These are phyloP conservation scores for Pugionium cornutum DNA, from an alignment of 345 rosid species.

Conservation along the genomic window DNA sequence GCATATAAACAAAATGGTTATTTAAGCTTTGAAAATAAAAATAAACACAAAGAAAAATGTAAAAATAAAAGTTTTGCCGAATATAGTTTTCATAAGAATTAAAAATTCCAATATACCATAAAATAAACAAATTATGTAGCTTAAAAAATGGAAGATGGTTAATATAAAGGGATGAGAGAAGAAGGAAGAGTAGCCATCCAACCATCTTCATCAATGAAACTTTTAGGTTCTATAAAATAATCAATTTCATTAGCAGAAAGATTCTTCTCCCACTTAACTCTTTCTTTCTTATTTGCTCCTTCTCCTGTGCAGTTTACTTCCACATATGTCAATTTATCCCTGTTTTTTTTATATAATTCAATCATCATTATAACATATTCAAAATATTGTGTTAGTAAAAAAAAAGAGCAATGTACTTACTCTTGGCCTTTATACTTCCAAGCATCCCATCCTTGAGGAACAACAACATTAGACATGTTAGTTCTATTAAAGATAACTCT, in stretches of 20 bases:
- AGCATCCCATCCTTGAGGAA: conserved; percentile 51
- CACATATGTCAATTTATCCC: conserved; percentile 32
- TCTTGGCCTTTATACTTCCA: conserved; percentile 41
- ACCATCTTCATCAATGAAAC: conserved; percentile 42
- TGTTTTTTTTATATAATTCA: conserved; percentile 10
- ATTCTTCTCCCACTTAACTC: conserved; percentile 50
- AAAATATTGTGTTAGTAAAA: background rate
- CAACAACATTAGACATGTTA: conserved; percentile 20
- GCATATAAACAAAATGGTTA: no score
- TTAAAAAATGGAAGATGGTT: conserved; percentile 8
- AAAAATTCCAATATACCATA: background rate
- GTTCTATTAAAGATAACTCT: conserved; percentile 43
- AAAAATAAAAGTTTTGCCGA: no score
- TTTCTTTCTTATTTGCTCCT: conserved; percentile 40
- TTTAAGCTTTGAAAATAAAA: no score
- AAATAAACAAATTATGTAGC: background rate
- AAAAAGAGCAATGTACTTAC: conserved; percentile 35
- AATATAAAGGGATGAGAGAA: background rate
- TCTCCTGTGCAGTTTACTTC: conserved; percentile 45
- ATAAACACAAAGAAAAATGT: no score
- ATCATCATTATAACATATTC: background rate
- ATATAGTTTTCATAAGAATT: background rate
- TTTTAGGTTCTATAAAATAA: background rate
- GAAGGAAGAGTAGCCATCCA: conserved; percentile 49
- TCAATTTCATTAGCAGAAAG: conserved; percentile 21